Conservation (phyloP, 306 rosid genomes). For the Gynostemma pentaphyllum region DNA sequence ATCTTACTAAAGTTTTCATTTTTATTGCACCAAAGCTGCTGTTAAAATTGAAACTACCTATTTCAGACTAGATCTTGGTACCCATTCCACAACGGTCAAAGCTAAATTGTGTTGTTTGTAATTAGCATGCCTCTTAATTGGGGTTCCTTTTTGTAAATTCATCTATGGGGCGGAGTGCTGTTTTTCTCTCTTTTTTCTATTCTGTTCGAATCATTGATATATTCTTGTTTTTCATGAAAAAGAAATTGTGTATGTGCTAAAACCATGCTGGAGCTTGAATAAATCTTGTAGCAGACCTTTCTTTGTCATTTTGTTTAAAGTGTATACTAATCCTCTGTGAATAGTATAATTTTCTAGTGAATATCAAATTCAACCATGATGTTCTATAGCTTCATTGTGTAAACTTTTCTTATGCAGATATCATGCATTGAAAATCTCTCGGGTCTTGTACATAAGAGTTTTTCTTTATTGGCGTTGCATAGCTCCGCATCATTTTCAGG, state of each 20-base stretch:
- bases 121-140: too few relatives aligned
- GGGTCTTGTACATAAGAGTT: background rate
- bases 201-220: too few relatives aligned
- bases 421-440: constrained; percentile 8
- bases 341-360: background rate
- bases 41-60: too few relatives aligned
- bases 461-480: background rate
- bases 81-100: too few relatives aligned
- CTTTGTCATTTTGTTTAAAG: background rate
- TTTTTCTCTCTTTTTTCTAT: too few relatives aligned
- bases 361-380: background rate
- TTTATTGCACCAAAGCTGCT: too few relatives aligned
- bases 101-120: too few relatives aligned
- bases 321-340: background rate
- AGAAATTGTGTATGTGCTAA: background rate
- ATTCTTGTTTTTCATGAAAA: too few relatives aligned
- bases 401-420: constrained; percentile 11
- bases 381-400: background rate
- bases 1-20: too few relatives aligned
- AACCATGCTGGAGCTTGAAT: background rate
- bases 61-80: too few relatives aligned
- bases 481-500: constrained; percentile 16
- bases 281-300: background rate
- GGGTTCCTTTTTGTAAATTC: too few relatives aligned
- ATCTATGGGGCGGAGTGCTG: too few relatives aligned